phyloP scores from a whole-genome alignment of 2,329 filamentous ascomycete genomes.

The Ceratocystiopsis minuta region DNA sequence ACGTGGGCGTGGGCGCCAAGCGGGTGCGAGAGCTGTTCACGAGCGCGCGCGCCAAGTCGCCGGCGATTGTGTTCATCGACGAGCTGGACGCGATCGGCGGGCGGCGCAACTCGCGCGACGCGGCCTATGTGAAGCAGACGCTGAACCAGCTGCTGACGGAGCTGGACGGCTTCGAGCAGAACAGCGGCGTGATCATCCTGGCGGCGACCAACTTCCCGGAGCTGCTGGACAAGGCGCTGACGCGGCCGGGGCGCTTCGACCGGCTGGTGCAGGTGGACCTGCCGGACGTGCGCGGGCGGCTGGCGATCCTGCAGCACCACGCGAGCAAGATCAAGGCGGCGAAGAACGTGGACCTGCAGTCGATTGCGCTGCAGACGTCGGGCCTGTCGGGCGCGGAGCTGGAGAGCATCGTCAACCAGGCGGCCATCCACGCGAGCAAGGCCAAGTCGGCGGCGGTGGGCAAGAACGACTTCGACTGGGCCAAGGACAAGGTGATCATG shows the following conservation, averaged over 20 bases:
- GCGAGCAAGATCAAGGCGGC: conserved; percentile 75
- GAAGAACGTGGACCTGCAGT: conserved; percentile 63
- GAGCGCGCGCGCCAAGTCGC: conserved; percentile 18
- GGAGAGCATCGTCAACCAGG: conserved; percentile 93
- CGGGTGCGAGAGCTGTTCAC: conserved; percentile 53
- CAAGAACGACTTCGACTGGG: conserved; percentile 81
- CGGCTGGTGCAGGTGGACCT: conserved; percentile 77
- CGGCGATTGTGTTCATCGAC: conserved; percentile 63
- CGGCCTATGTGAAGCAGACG: conserved; percentile 91
- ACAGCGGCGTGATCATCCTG: conserved; percentile 85
- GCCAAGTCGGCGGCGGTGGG: conserved; percentile 58
- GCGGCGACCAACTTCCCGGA: conserved; percentile 94
- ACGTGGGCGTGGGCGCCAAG: conserved; percentile 66
- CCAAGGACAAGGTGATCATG: conserved; percentile 96
- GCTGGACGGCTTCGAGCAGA: conserved; percentile 90
- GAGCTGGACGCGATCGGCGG: conserved; percentile 87
- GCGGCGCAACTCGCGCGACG: conserved; percentile 81
- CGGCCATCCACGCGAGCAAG: conserved; percentile 85
- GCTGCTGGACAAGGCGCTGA: conserved; percentile 83
- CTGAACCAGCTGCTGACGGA: conserved; percentile 94
- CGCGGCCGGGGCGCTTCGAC: conserved; percentile 87
- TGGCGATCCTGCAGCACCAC: conserved; percentile 86
- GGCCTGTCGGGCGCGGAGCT: conserved; percentile 91
- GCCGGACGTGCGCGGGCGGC: conserved; percentile 80
- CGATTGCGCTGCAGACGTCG: conserved; percentile 71